These are phyloP conservation scores for Luffa acutangula DNA, from an alignment of 306 rosid species.

Conservation along the genomic window DNA sequence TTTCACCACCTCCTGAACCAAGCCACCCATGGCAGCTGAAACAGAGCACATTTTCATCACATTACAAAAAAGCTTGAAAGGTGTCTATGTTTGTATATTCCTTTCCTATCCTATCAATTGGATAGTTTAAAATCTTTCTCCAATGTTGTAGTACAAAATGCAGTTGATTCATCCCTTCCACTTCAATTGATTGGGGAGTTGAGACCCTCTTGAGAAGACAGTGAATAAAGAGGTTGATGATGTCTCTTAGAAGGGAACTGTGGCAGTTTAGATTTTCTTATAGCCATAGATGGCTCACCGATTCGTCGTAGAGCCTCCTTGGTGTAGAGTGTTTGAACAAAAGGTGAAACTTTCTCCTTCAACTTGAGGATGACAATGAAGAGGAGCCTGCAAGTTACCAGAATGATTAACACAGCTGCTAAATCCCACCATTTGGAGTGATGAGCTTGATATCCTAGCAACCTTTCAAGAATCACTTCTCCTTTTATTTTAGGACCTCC, in stretches of 20 bases:
- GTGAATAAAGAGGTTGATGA: conserved; percentile 46
- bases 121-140: not conserved
- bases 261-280: conserved; percentile 18
- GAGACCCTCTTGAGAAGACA: conserved; percentile 75
- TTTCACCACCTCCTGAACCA: not conserved
- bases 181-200: conserved; percentile 41
- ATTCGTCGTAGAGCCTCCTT: conserved; percentile 35
- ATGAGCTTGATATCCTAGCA: conserved; percentile 54
- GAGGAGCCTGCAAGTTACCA: conserved; percentile 41
- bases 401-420: conserved; percentile 41
- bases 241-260: conserved; percentile 68
- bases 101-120: not conserved
- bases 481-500: conserved; percentile 66
- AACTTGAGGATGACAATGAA: conserved; percentile 61
- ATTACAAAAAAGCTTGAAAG: not conserved
- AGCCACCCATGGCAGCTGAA: not conserved
- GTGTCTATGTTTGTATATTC: not conserved
- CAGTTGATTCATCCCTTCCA: not conserved
- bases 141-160: not conserved
- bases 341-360: conserved; percentile 53
- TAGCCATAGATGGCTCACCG: not conserved
- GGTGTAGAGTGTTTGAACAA: conserved; percentile 30
- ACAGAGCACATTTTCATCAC: not conserved
- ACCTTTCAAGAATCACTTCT: conserved; percentile 34
- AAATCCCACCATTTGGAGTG: conserved; percentile 91